These are phyloP conservation scores for Hericium rajendrae DNA, from an alignment of 768 basidiomycete species.

Conservation along the genomic window DNA sequence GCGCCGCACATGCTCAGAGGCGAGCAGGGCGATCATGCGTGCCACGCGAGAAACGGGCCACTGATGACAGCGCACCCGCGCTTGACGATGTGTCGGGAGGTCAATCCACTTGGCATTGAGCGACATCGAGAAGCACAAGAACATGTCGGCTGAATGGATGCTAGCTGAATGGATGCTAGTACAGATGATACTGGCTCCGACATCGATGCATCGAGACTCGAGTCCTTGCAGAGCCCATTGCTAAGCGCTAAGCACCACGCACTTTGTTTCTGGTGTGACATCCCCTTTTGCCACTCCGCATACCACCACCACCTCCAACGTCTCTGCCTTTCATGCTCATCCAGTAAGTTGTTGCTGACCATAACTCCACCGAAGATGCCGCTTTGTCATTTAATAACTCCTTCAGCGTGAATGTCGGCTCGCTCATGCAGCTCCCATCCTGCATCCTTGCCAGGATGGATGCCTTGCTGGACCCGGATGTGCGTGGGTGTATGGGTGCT, in stretches of 20 bases:
- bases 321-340: not conserved
- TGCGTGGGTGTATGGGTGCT: not conserved
- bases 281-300: not conserved
- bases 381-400: conserved; percentile 13
- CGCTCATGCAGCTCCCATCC: conserved; percentile 31
- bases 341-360: not conserved
- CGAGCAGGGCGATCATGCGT: too few relatives aligned
- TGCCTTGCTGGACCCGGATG: conserved; percentile 16
- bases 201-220: conserved; percentile 26
- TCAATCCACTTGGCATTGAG: not conserved
- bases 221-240: conserved; percentile 8
- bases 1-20: too few relatives aligned
- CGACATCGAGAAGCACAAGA: conserved; percentile 16
- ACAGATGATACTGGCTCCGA: conserved; percentile 78
- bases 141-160: conserved; percentile 9
- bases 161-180: conserved; percentile 16
- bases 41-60: too few relatives aligned
- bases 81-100: not conserved
- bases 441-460: conserved; percentile 30
- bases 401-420: conserved; percentile 17
- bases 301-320: not conserved
- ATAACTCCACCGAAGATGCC: conserved; percentile 1
- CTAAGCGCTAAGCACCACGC: not conserved
- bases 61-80: too few relatives aligned
- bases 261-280: not conserved